Percentiles rank a stretch among this genome's conserved stretches.
Evolutionary conservation across 2,329 filamentous ascomycete species (phyloP).

Genomic region (Fusarium citri): DNA sequence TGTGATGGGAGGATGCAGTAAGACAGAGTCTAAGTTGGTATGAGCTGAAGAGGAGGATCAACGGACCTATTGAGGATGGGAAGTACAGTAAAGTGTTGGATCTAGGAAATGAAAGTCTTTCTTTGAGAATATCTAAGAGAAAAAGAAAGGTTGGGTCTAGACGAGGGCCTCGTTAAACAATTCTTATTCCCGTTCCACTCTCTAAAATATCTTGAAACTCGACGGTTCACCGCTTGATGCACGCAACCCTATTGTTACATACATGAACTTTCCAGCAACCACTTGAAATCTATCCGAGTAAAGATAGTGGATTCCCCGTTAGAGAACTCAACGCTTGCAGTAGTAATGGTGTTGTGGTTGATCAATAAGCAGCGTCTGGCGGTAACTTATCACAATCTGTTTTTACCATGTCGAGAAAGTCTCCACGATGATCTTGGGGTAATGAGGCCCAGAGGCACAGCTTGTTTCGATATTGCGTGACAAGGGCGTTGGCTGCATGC

Average conservation of each 20-base stretch:
- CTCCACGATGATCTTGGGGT: slow-evolving; percentile 1
- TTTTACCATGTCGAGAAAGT: slow-evolving; percentile 12
- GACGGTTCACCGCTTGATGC: slow-evolving; percentile 32
- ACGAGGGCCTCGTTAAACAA: neutral
- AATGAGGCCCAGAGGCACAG: neutral
- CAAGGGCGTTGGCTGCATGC: slow-evolving; percentile 11
- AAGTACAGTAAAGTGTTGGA: neutral
- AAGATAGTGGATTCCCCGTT: neutral
- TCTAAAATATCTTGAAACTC: slow-evolving; percentile 4
- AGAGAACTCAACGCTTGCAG: neutral
- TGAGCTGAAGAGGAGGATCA: slow-evolving; percentile 6
- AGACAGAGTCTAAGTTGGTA: slow-evolving; percentile 8
- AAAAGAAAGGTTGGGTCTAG: neutral
- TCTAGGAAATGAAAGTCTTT: neutral
- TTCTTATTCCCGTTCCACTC: slow-evolving; percentile 12
- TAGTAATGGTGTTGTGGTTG: neutral
- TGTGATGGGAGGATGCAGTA: slow-evolving; percentile 22
- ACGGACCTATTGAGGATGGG: slow-evolving; percentile 8
- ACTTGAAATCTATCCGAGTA: neutral
- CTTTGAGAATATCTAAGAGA: neutral
- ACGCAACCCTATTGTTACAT: slow-evolving; percentile 25
- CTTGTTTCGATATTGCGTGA: slow-evolving; percentile 12
- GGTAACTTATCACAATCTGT: slow-evolving; percentile 20
- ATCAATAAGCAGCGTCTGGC: slow-evolving; percentile 15
- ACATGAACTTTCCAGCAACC: slow-evolving; percentile 24